Percentiles rank a stretch among this genome's conserved stretches.
Evolutionary conservation across 2,329 filamentous ascomycete species (phyloP).

Genomic region (Fusarium tuaranense): DNA sequence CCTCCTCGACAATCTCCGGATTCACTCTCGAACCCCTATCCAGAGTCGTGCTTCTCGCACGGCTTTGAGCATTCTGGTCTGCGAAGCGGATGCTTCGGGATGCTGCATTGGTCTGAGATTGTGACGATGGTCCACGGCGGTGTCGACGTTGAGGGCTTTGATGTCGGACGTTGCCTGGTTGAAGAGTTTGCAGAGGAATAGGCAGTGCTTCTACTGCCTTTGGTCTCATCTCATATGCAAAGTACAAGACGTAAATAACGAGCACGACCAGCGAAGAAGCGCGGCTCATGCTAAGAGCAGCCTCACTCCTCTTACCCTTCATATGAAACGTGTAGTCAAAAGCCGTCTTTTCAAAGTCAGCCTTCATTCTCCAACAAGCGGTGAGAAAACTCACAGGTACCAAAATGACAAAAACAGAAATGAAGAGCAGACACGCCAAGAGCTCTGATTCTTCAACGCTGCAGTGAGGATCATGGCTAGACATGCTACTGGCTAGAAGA

Average conservation of each 20-base stretch:
- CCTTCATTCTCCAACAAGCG: rapidly evolving
- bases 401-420: conserved; percentile 54
- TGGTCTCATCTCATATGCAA: conserved; percentile 81
- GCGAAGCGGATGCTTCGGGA: conserved; percentile 48
- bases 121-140: conserved; percentile 17
- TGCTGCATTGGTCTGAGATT: conserved; percentile 11
- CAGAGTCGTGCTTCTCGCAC: conserved; percentile 32
- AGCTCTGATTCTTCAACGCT: conserved; percentile 50
- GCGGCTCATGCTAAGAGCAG: conserved; percentile 79
- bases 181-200: conserved; percentile 75
- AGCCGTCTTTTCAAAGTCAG: conserved; percentile 49
- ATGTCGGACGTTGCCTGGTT: conserved; percentile 21
- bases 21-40: conserved; percentile 12
- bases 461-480: conserved; percentile 71
- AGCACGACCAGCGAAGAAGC: conserved; percentile 82
- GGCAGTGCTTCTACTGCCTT: conserved; percentile 73
- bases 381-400: conserved; percentile 47
- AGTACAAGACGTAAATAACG: conserved; percentile 78
- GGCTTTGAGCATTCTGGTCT: conserved; percentile 34
- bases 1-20: conserved; percentile 15
- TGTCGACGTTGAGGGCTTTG: neutral
- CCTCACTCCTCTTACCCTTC: conserved; percentile 64
- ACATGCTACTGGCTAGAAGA: conserved; percentile 76
- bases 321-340: conserved; percentile 66
- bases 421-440: conserved; percentile 51